Base-by-base conservation (phyloP, 2,329 filamentous ascomycete species). In the Pseudopithomyces maydicus region DNA sequence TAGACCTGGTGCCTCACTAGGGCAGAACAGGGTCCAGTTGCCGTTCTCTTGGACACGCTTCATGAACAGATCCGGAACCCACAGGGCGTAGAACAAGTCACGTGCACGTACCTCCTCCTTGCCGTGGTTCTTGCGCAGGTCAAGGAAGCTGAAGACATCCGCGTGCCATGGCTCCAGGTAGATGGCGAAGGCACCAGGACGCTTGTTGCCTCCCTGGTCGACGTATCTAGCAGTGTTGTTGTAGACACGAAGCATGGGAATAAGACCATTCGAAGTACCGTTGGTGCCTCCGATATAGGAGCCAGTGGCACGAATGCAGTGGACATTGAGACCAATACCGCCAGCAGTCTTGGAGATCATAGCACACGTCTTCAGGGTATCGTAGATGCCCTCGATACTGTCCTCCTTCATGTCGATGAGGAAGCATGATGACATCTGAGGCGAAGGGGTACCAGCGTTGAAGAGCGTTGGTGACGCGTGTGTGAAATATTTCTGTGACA, bases 311-410 rank as follows among this genome's bases (percentile, higher is more conserved):
- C 95, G 92, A 71, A 99, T 99, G 72, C 93, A 90, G 82, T 99
- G 95, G 50, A 94, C 89, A 73, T 99, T 98, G 64, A 99, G 84
- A 71, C 95, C 95, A 76, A 99, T 98, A 77, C 95, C 95, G 77
- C 95, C 95, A 68, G 95, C 95, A 81, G 95, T 98, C 87, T 99
- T 99, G 74, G 95, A 99, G 79, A 99, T 99, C 92, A 99, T 94
- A 67, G 95, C 95, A 80, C 95, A 99, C 1, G 92, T 98, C 88
- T 99, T 99, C 69, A 99, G 86, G 17, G 95, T 99, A 75, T 99
- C 95, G 74, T 99, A 99, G 76, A 99, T 99, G 68, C 95, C 95
- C 67, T 99, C 95, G 74, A 99, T 99, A 79, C 93, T 97, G 81
- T 99, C 95, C 50, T 97, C 93, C 84, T 98, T 99, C 90, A 99